phyloP scores from a whole-genome alignment of 805 yeast genomes.

The Phaffomyces antillensis region DNA sequence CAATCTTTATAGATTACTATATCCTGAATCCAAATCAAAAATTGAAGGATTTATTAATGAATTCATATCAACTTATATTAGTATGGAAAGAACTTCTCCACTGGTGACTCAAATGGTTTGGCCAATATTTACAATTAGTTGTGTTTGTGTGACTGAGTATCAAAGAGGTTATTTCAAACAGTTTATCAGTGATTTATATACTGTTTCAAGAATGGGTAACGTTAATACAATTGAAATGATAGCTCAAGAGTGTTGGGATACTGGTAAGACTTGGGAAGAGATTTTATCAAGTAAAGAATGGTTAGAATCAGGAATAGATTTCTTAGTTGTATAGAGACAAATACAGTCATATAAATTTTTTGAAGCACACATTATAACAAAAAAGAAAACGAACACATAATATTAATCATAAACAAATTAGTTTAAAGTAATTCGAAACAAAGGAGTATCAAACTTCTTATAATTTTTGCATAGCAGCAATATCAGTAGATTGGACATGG shows the following conservation, averaged over 20 bases:
- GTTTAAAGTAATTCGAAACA: background rate
- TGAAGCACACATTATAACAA: background rate
- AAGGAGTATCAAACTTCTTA: slow-evolving; percentile 35
- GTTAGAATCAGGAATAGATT: slow-evolving; percentile 45
- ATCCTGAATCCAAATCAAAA: slow-evolving; percentile 23
- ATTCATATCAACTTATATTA: slow-evolving; percentile 39
- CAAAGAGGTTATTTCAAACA: slow-evolving; percentile 26
- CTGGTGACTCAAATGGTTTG: slow-evolving; percentile 56
- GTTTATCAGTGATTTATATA: slow-evolving; percentile 36
- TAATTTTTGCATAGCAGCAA: slow-evolving; percentile 97
- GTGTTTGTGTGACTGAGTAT: slow-evolving; percentile 31
- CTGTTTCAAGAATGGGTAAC: slow-evolving; percentile 49
- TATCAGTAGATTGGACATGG: slow-evolving; percentile 97
- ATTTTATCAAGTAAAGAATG: slow-evolving; percentile 37
- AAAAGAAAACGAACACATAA: slow-evolving; percentile 7
- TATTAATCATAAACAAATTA: slow-evolving; percentile 7
- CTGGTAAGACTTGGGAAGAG: slow-evolving; percentile 35
- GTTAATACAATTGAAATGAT: slow-evolving; percentile 35
- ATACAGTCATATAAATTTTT: background rate
- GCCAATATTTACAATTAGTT: slow-evolving; percentile 48
- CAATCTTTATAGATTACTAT: slow-evolving; percentile 26
- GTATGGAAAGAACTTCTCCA: slow-evolving; percentile 40
- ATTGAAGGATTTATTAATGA: slow-evolving; percentile 34
- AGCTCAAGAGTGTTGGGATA: slow-evolving; percentile 40
- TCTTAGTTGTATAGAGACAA: slow-evolving; percentile 24